Evolutionary conservation across 805 yeast species (phyloP), one percentile per base, ranked within the genome.

Genomic region (Groenewaldozyma salmanticensis): DNA sequence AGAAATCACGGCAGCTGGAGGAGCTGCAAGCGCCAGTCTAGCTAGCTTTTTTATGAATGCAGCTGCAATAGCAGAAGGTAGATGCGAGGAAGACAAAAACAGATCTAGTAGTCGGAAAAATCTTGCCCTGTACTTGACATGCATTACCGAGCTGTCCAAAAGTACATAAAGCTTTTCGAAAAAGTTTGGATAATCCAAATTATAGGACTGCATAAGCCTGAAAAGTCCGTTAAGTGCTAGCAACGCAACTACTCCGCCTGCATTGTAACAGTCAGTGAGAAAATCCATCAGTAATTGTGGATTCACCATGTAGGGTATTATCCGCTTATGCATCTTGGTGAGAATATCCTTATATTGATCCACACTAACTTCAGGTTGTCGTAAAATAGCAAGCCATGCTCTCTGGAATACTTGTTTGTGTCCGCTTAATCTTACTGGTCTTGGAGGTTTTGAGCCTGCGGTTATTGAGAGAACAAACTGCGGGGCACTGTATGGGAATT

Each of bases 271-370:
- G 46, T 84, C 94, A 1, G 96, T 86, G 45, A 90, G 67, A 58
- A 90, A 92, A 64, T 90, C 98, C 96, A 92, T 88, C 35, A 92
- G 64, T 46, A 74, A 70, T 33, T 84, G 81, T 4, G 97, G 95
- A 49, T 77, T 79, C 35, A 74, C 70, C 70, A 86, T 73, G 54
- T 71, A 74, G 31, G 96, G 96, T 29, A 90, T 79, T 33, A 92
- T 71, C 46, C 94, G 67, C 57, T 85, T 86, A 60, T 92, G 96
- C 51, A 92, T 58, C 2, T 87, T 70, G 3, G 75, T 62, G 42
- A 90, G 65, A 4, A 80, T 68, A 1, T 79, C 65, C 58, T 84
- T 85, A 59, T 81, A 80, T 57, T 85, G 94, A 2, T 57, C 60
- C 2, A 55, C 44, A 1, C 70, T 58, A 9, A 24, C 11, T 9